phyloP scores from a whole-genome alignment of 371 early-diverging fungal genomes.

The Paraphysoderma sedebokerense region DNA sequence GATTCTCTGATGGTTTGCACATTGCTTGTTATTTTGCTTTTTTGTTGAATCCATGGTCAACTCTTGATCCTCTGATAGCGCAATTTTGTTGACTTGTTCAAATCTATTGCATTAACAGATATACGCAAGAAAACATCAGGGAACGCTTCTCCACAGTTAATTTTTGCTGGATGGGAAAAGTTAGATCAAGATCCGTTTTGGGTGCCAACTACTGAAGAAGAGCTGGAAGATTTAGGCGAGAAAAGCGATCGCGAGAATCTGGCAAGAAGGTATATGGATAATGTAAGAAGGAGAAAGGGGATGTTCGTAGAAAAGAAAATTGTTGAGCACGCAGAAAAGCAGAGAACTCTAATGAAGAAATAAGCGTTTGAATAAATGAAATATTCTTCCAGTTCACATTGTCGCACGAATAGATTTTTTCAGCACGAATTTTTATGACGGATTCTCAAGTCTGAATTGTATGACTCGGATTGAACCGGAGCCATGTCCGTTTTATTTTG shows the following conservation, averaged over 20 bases:
- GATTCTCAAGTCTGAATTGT: too few species aligned
- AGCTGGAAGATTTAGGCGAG: slow-evolving; percentile 91
- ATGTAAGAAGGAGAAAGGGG: slow-evolving; percentile 87
- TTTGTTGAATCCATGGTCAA: not conserved
- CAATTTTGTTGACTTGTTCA: not conserved
- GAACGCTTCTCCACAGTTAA: slow-evolving; percentile 82
- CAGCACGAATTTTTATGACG: too few species aligned
- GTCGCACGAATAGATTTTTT: too few species aligned
- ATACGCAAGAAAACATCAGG: slow-evolving; percentile 86
- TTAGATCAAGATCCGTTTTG: slow-evolving; percentile 93
- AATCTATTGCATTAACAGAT: slow-evolving; percentile 23
- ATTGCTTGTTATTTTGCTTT: too few species aligned
- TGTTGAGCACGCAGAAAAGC: slow-evolving; percentile 86
- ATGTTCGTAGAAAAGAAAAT: slow-evolving; percentile 77
- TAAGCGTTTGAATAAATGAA: too few species aligned
- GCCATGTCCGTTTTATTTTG: too few species aligned
- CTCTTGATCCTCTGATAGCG: not conserved
- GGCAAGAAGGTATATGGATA: slow-evolving; percentile 89
- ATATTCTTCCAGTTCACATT: too few species aligned
- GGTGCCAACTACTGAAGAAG: slow-evolving; percentile 93
- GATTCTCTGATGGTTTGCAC: slow-evolving; percentile 91
- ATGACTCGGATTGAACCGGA: too few species aligned
- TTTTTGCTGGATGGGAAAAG: slow-evolving; percentile 81
- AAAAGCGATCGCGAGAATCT: slow-evolving; percentile 90
- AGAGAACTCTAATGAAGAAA: slow-evolving; percentile 60